These are phyloP conservation scores for Pycnococcus provasolii DNA, from an alignment of 139 green algal genomes.

Conservation along the genomic window DNA sequence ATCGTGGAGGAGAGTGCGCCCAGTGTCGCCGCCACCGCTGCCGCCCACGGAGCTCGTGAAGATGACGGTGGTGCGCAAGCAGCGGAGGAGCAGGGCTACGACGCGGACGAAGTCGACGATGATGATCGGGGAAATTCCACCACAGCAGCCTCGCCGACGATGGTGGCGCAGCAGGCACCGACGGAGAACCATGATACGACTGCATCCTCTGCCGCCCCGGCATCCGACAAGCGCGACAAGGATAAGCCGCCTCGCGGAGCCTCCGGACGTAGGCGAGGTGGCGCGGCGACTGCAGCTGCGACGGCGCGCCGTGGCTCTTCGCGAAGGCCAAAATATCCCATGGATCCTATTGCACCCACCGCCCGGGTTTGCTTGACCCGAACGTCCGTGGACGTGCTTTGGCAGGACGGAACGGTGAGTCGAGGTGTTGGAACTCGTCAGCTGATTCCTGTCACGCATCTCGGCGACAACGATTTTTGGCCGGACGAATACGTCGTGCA, in stretches of 20 bases:
- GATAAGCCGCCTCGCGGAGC: not conserved
- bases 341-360: not conserved
- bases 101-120: conserved; percentile 4
- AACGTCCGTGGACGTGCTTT: conserved; percentile 34
- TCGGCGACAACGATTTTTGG: conserved; percentile 44
- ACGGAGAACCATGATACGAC: not conserved
- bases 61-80: not conserved
- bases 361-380: conserved; percentile 19
- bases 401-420: conserved; percentile 33
- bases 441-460: conserved; percentile 33
- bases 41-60: not conserved
- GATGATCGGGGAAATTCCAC: not conserved
- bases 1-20: not conserved
- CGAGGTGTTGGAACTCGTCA: conserved; percentile 5
- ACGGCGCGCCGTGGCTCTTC: not conserved
- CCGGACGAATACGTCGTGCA: conserved; percentile 37
- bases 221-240: not conserved
- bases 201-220: not conserved
- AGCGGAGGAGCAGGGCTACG: not conserved
- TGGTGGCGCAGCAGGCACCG: not conserved
- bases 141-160: not conserved
- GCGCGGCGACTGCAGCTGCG: not conserved
- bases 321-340: conserved; percentile 4
- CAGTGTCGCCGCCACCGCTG: no score
- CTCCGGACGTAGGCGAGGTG: conserved; percentile 1